These are phyloP conservation scores for Tulasnella calospora DNA, from an alignment of 768 basidiomycete species.

Conservation along the genomic window DNA sequence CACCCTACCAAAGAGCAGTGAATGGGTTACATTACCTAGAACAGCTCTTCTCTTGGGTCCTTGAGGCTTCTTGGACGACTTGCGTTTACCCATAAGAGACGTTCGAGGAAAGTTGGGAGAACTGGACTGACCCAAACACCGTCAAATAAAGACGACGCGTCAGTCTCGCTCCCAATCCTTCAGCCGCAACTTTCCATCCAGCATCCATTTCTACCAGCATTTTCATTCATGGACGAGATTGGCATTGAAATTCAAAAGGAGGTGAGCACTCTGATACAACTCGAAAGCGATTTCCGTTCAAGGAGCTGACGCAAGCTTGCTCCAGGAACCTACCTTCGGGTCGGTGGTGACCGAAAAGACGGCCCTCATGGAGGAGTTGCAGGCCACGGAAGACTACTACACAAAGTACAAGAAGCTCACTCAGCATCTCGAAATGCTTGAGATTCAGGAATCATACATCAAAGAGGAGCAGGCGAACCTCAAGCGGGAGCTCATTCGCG, in stretches of 20 bases:
- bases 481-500: slow-evolving; percentile 94
- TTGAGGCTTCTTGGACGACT: slow-evolving; percentile 76
- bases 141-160: slow-evolving; percentile 22
- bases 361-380: slow-evolving; percentile 77
- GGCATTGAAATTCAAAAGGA: slow-evolving; percentile 79
- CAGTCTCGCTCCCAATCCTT: slow-evolving; percentile 18
- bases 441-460: slow-evolving; percentile 93
- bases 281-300: not conserved
- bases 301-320: not conserved
- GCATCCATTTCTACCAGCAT: not conserved
- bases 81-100: slow-evolving; percentile 73
- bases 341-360: slow-evolving; percentile 85
- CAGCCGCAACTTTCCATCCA: not conserved
- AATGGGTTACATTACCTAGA: slow-evolving; percentile 50
- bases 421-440: slow-evolving; percentile 91
- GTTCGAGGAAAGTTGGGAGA: not conserved
- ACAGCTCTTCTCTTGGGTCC: slow-evolving; percentile 61
- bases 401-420: slow-evolving; percentile 96
- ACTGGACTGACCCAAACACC: not conserved
- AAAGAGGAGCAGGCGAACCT: slow-evolving; percentile 98
- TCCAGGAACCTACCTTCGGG: slow-evolving; percentile 84
- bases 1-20: not conserved
- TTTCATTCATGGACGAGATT: slow-evolving; percentile 71
- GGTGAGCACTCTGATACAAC: slow-evolving; percentile 43
- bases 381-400: slow-evolving; percentile 81